Percentiles rank a stretch among this genome's conserved stretches.
Evolutionary conservation across 768 basidiomycete species (phyloP).

Genomic region (Russula foetens): DNA sequence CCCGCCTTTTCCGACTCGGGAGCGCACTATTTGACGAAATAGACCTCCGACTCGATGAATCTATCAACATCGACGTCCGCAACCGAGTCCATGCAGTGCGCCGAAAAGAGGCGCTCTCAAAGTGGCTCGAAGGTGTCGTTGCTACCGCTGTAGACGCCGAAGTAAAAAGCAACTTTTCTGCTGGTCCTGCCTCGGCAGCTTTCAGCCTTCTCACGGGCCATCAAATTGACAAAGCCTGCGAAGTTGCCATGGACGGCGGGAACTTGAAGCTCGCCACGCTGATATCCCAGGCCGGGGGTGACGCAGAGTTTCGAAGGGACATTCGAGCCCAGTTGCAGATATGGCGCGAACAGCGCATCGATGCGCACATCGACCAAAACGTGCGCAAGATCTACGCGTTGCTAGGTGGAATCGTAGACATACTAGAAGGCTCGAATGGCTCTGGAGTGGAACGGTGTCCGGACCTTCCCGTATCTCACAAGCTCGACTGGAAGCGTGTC

Average conservation of each 20-base stretch:
- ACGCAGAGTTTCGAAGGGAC: constrained; percentile 64
- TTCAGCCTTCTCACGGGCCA: constrained; percentile 83
- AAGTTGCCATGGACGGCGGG: constrained; percentile 62
- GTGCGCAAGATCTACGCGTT: constrained; percentile 79
- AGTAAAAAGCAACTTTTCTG: constrained; percentile 41
- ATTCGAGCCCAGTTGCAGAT: constrained; percentile 66
- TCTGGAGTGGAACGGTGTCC: constrained; percentile 43
- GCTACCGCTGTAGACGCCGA: constrained; percentile 65
- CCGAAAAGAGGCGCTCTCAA: constrained; percentile 70
- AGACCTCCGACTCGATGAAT: constrained; percentile 49
- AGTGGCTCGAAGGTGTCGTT: constrained; percentile 77
- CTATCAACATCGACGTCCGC: constrained; percentile 52
- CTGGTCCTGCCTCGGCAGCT: constrained; percentile 41
- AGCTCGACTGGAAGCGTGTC: constrained; percentile 89
- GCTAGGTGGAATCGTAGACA: constrained; percentile 65
- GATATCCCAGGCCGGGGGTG: constrained; percentile 79
- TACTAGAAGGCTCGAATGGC: constrained; percentile 46
- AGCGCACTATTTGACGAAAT: constrained; percentile 83
- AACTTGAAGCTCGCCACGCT: constrained; percentile 85
- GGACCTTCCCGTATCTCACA: constrained; percentile 57
- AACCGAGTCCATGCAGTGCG: constrained; percentile 55
- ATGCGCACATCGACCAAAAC: constrained; percentile 54
- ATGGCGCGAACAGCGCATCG: constrained; percentile 75
- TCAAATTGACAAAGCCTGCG: constrained; percentile 77
- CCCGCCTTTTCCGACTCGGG: constrained; percentile 81